Conservation (phyloP, 2,329 filamentous ascomycete genomes). For the Corynespora cassiicola region DNA sequence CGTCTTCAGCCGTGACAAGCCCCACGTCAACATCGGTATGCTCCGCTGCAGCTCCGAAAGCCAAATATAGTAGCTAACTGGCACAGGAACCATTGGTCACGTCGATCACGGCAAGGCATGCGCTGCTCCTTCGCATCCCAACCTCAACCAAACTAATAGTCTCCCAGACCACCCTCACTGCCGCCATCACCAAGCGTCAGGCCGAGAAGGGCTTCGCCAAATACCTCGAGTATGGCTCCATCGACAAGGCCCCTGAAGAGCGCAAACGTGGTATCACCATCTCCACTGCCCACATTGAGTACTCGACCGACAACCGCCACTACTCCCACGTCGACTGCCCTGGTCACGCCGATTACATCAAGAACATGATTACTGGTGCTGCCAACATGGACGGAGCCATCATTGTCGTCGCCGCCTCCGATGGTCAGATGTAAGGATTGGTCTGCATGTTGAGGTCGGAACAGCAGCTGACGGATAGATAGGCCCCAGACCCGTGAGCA, state of each 20-base stretch:
- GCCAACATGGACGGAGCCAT: conserved; percentile 99
- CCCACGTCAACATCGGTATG: conserved; percentile 96
- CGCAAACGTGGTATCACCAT: conserved; percentile 99
- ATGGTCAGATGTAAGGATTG: conserved; percentile 86
- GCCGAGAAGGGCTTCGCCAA: conserved; percentile 90
- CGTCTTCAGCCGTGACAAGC: conserved; percentile 86
- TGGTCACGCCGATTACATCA: conserved; percentile 99
- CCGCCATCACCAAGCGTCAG: conserved; percentile 95
- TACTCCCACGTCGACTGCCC: conserved; percentile 99
- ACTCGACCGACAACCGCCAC: conserved; percentile 90
- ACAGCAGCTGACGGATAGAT: conserved; percentile 13
- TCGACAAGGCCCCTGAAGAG: conserved; percentile 99
- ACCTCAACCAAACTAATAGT: conserved; percentile 20
- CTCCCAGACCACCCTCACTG: conserved; percentile 93
- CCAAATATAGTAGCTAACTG: conserved; percentile 60
- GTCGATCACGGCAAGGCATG: conserved; percentile 98
- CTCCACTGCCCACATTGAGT: conserved; percentile 97
- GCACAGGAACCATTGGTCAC: conserved; percentile 90
- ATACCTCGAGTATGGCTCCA: conserved; percentile 97
- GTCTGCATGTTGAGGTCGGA: conserved; percentile 1
- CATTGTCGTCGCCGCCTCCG: conserved; percentile 96
- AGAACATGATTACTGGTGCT: conserved; percentile 99
- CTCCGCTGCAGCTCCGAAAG: conserved; percentile 60
- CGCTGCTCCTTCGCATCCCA: conserved; percentile 27
- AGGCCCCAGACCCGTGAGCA: conserved; percentile 97